These are phyloP conservation scores for Penicillium freii DNA, from an alignment of 2,329 filamentous ascomycete genomes.

Conservation along the genomic window DNA sequence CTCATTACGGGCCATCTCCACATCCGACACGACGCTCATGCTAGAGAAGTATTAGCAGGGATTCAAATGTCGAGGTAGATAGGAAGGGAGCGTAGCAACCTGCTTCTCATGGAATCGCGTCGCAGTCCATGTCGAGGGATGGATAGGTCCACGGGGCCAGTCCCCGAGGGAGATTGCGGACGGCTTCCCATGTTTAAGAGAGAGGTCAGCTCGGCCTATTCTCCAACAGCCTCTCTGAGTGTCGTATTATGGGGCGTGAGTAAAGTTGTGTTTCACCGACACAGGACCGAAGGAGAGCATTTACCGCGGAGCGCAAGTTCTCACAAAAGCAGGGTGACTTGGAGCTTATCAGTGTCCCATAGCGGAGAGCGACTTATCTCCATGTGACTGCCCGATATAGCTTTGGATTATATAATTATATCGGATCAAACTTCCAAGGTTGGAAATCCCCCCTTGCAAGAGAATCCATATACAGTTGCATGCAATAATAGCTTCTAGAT, in stretches of 20 bases:
- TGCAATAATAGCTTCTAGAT: background rate
- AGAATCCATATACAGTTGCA: background rate
- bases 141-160: slow-evolving; percentile 22
- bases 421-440: background rate
- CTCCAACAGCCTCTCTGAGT: background rate
- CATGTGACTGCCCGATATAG: slow-evolving; percentile 1
- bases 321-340: slow-evolving; percentile 1
- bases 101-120: slow-evolving; percentile 43
- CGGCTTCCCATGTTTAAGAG: slow-evolving; percentile 31
- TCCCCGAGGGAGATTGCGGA: slow-evolving; percentile 26
- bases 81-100: slow-evolving; percentile 20
- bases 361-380: slow-evolving; percentile 10
- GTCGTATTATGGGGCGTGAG: background rate
- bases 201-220: background rate
- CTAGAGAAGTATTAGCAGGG: slow-evolving; percentile 33
- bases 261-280: background rate
- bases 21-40: slow-evolving; percentile 82
- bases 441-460: background rate
- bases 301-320: background rate
- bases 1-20: slow-evolving; percentile 99
- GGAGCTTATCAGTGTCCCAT: slow-evolving; percentile 12
- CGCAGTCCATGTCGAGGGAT: slow-evolving; percentile 26
- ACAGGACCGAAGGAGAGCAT: background rate
- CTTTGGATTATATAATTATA: background rate
- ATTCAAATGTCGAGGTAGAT: background rate